Evolutionary conservation across 441 rosid species (phyloP), one percentile per base, ranked within the genome.

Genomic region (Pelargonium myrrhifolium): DNA sequence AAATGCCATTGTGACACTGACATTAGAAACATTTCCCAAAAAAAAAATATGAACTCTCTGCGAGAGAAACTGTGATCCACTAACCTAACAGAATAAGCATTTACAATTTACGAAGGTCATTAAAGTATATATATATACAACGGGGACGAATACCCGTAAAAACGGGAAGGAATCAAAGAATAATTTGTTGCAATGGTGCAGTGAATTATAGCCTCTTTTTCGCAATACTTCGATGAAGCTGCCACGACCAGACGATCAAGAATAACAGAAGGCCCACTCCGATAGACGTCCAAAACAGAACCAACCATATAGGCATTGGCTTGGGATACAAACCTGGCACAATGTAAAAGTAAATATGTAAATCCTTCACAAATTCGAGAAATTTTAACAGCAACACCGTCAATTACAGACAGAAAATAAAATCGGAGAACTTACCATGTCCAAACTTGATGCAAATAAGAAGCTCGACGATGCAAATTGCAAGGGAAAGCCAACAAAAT

Each of bases 361-460:
- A 65, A 21, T 31, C 26, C 35, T 58, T 2, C 59, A 26, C 47
- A 65, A 14, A 9, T 26, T 17, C 21, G 21, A 2, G 8, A n/a
- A 55, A 21, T 18, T 3, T 31, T 17, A 39, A 9, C 9, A 39
- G 43, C 43, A 39, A 39, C 31, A 28, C 31, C 31, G 2, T 28
- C 31, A 24, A 2, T 24, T 24, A 2, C 26, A 24, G 26, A 24
- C 26, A 2, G 26, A 24, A 24, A 24, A 1, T 24, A 24, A 28
- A 28, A 28, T 9, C 53, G 68, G 14, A 70, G 63, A 70, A 64
- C 71, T 37, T 80, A 95, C 99, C 99, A 73, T 81, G 92, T 63
- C 99, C 99, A 82, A 92, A 95, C 79, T 95, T 95, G 85, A 90
- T 92, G 80, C 99, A 92, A 71, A 92, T 89, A 66, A 95, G 96